Evolutionary conservation across 495 filamentous ascomycete species (phyloP), one percentile per base, ranked within the genome.

Genomic region (Cenococcum geophilum): DNA sequence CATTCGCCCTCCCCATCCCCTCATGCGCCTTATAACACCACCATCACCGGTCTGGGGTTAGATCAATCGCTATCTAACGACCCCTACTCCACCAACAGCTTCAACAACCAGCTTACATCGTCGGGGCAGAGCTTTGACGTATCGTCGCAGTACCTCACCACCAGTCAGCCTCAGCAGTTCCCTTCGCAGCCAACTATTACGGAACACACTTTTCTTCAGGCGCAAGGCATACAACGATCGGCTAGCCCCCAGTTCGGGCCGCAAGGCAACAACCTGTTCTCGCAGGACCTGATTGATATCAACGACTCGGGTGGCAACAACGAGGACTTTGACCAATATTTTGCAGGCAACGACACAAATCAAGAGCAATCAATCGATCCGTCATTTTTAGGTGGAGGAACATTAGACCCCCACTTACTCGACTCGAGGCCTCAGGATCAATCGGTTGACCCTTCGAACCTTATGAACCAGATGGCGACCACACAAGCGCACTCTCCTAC

Each of bases 401-500:
- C 66, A 2, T 48, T 72, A 55, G 69, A 71, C 59, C 62, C 61
- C 1, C 68, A 71, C 49, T 62, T 70, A 58, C 60, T 68, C 45
- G 65, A 67, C 47, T 59, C 58, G 25, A 63, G 66, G 55, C 48
- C 57, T 34, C 68, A 67, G 48, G 63, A 78, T 60, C 77, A 79
- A 60, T 77, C 77, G 0, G 75, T 86, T 61, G 82, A 86, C 52
- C 85, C 85, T 36, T 81, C 80, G 57, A 81, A 86, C 63, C 77
- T 89, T 36, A 72, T 77, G 61, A 76, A 72, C 65, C 68, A 75
- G 58, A 80, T 88, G 74, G 84, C 82, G 73, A 85, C 86, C 70
- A 88, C 86, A 52, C 83, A 85, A 36, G 79, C 85, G 14, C 88
- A 88, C 70, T 76, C 81, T 34, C 80, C 84, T 18, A 85, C 85